These are phyloP conservation scores for Pyrrhoderma noxium DNA, from an alignment of 1,284 basidiomycete genomes.

Conservation along the genomic window DNA sequence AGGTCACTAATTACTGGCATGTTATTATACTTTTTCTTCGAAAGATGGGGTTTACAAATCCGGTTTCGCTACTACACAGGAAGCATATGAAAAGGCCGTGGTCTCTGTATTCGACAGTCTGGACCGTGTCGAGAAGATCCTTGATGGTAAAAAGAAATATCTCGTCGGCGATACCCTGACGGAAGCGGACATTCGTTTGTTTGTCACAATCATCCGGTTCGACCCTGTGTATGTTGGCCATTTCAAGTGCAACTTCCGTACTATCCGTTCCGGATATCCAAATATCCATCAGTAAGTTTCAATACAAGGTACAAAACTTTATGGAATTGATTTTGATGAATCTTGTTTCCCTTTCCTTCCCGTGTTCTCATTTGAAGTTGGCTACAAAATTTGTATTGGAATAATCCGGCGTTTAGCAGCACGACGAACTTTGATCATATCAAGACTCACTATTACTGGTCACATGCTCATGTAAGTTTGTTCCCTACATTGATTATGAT, in stretches of 20 bases:
- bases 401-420: constrained; percentile 49
- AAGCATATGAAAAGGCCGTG: constrained; percentile 46
- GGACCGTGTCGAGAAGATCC: constrained; percentile 43
- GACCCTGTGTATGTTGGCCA: constrained; percentile 53
- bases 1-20: not conserved
- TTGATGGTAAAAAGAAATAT: constrained; percentile 43
- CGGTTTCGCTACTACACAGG: constrained; percentile 52
- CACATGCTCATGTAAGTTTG: constrained; percentile 20
- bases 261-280: constrained; percentile 37
- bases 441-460: constrained; percentile 40
- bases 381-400: constrained; percentile 59
- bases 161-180: constrained; percentile 47
- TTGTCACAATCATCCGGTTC: constrained; percentile 46
- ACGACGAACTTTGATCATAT: constrained; percentile 55
- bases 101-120: constrained; percentile 37
- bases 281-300: constrained; percentile 32
- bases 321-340: no score
- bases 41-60: constrained; percentile 42
- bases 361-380: constrained; percentile 26
- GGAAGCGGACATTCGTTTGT: constrained; percentile 55
- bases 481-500: not conserved
- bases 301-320: not conserved
- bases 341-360: no score
- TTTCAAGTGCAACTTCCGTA: constrained; percentile 54
- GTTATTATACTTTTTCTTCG: not conserved